phyloP scores from a whole-genome alignment of 768 basidiomycete species.

The Cystofilobasidium capitatum region DNA sequence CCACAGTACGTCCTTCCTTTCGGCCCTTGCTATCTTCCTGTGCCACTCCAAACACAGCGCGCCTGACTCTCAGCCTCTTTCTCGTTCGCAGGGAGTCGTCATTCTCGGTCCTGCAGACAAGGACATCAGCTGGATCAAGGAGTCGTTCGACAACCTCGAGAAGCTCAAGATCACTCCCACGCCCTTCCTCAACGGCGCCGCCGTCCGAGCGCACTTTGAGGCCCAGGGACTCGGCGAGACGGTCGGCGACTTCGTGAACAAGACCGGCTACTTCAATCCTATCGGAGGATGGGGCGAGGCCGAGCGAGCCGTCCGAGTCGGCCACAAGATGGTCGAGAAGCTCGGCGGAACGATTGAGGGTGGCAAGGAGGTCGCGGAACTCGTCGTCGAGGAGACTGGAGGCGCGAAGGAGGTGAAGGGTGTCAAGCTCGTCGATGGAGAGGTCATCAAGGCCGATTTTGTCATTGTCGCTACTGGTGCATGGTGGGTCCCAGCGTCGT shows the following conservation, averaged over 20 bases:
- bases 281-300: conserved; percentile 83
- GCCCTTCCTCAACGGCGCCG: conserved; percentile 6
- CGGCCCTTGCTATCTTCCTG: not conserved
- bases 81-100: not conserved
- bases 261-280: conserved; percentile 57
- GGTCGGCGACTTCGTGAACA: conserved; percentile 32
- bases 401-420: conserved; percentile 46
- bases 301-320: conserved; percentile 50
- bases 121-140: not conserved
- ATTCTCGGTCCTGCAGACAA: conserved; percentile 13
- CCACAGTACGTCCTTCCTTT: conserved; percentile 46
- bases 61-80: not conserved
- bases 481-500: conserved; percentile 45
- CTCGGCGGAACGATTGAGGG: conserved; percentile 54
- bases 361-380: conserved; percentile 51
- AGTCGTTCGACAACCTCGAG: conserved; percentile 3
- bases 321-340: conserved; percentile 51
- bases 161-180: conserved; percentile 11
- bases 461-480: conserved; percentile 61
- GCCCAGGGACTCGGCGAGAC: not conserved
- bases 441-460: conserved; percentile 26
- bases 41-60: not conserved
- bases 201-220: conserved; percentile 19
- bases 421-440: conserved; percentile 55
- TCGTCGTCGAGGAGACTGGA: conserved; percentile 42